Conservation (phyloP, 805 yeast species). For the Kazachstania bromeliacearum region DNA sequence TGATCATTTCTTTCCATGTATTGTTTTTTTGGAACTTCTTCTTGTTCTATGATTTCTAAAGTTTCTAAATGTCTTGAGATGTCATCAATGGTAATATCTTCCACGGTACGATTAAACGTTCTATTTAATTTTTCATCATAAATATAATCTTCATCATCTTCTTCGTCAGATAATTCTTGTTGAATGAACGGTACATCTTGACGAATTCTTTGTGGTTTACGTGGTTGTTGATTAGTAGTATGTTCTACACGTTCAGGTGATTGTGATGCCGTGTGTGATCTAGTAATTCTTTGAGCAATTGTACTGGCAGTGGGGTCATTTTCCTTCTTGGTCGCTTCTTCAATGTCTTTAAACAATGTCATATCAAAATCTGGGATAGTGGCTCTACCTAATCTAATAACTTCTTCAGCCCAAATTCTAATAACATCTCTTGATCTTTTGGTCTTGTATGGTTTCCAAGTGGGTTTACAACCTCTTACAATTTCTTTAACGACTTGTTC, state of each 20-base stretch:
- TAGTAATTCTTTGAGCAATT: slow-evolving; percentile 19
- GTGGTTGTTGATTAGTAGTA: not conserved
- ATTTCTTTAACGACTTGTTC: slow-evolving; percentile 54
- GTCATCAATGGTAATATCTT: slow-evolving; percentile 32
- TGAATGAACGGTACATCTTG: slow-evolving; percentile 23
- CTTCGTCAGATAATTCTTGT: slow-evolving; percentile 25
- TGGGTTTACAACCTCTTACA: slow-evolving; percentile 55
- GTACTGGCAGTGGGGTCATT: slow-evolving; percentile 3
- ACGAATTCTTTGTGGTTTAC: slow-evolving; percentile 1
- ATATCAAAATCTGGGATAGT: slow-evolving; percentile 43
- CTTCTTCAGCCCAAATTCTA: slow-evolving; percentile 59
- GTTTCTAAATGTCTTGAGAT: slow-evolving; percentile 31
- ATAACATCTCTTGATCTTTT: slow-evolving; percentile 41
- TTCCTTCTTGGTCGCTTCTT: not conserved
- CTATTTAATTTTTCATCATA: slow-evolving; percentile 30
- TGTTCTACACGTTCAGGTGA: slow-evolving; percentile 1
- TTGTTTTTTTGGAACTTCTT: slow-evolving; percentile 1
- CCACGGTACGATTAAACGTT: slow-evolving; percentile 31
- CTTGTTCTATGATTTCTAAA: slow-evolving; percentile 21
- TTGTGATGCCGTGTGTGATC: slow-evolving; percentile 13
- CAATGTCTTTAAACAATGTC: slow-evolving; percentile 14
- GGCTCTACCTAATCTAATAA: slow-evolving; percentile 49
- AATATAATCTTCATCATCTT: slow-evolving; percentile 29
- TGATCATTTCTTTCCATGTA: not conserved
- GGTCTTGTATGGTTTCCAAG: slow-evolving; percentile 49